Base-by-base conservation (phyloP, 139 green algal species). In the Chlamydomonas sp. region DNA sequence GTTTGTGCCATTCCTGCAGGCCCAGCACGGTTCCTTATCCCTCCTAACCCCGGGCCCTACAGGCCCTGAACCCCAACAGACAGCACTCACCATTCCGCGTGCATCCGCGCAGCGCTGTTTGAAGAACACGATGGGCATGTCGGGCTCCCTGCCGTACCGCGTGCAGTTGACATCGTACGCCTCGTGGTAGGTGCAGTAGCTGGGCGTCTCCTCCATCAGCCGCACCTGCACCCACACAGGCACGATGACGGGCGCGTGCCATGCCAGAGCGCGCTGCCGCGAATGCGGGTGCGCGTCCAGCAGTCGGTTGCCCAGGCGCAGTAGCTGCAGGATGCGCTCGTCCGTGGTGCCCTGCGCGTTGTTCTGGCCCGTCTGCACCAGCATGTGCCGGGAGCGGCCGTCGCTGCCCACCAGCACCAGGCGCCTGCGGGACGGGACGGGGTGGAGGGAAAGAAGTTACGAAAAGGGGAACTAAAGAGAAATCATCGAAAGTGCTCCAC, bases 141-240 rank as follows among this genome's bases (percentile, higher is more conserved):
- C 98, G 1, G 96, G 77, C 90, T 99, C 98, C 3, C 96, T 94
- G 4, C 96, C 97, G 79, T 89, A 98, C 62, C 97, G 92, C 9
- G 94, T 91, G 89, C 96, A 99, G 92, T 98, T 96, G 74, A 97
- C 93, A 74, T 99, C 97, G 85, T 99, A 99, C 0, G 96, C 98
- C 81, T 99, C 97, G 5, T 93, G 90, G 85, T 97, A 98, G 2
- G 92, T 96, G 84, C 88, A 95, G 90, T 95, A 96, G 88, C 88
- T 94, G 15, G 93, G 89, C 79, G 99, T 96, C 86, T 99, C 98
- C 92, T 99, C 98, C 83, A 99, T 89, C 77, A 99, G 90, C 2
- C 96, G 95, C 83, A 97, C 94, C 94, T 97, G 94, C 59, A 95
- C 95, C 94, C 95, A 98, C 16, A 98, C 90, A 5, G 97, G 94